Conservation (phyloP, 2,329 filamentous ascomycete species). For the Hypoxylon sp. region DNA sequence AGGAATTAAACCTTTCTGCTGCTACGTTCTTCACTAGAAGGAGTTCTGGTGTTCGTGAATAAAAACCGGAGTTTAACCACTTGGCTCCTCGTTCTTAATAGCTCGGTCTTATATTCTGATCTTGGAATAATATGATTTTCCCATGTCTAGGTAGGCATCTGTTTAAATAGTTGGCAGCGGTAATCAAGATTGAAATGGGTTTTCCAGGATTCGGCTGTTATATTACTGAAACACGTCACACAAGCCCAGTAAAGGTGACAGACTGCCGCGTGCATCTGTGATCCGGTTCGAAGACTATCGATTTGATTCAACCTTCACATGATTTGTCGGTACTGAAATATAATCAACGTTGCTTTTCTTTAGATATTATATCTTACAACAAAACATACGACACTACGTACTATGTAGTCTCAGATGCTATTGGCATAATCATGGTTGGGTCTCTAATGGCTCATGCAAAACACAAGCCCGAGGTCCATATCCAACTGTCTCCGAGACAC, state of each 20-base stretch:
- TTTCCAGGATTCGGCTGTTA: no score
- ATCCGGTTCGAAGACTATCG: conserved; percentile 6
- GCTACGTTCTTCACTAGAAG: no score
- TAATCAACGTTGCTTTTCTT: neutral
- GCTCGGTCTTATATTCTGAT: no score
- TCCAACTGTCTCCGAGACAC: conserved; percentile 13
- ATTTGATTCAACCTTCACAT: neutral
- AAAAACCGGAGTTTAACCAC: no score
- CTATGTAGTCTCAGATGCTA: neutral
- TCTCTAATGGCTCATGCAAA: conserved; percentile 12
- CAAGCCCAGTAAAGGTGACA: conserved; percentile 18
- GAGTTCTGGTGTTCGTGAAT: no score
- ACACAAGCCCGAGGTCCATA: conserved; percentile 24
- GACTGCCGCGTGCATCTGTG: conserved; percentile 10
- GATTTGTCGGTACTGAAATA: neutral
- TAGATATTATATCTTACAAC: no score
- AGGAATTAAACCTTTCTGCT: no score
- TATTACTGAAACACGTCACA: conserved; percentile 19
- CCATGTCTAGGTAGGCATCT: no score
- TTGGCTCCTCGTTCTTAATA: no score
- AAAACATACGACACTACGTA: conserved; percentile 7
- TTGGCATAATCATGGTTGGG: conserved; percentile 3
- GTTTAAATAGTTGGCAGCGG: no score
- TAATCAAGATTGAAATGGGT: no score
- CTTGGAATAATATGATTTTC: no score